Base-by-base conservation (phyloP, 176 grass and related monocot genomes). In the Aegilops speltoides region DNA sequence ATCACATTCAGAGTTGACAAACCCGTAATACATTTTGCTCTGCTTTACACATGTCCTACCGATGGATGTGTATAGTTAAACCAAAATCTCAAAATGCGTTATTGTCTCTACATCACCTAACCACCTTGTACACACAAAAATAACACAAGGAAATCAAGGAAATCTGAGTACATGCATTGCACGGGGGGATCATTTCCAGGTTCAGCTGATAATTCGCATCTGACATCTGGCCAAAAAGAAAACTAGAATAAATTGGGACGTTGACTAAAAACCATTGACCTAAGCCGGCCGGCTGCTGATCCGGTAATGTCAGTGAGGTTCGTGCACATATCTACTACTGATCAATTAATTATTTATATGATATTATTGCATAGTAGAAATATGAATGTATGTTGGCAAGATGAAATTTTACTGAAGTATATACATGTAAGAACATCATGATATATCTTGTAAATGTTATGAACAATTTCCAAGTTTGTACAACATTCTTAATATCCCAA, bases 81-180 rank as follows among this genome's bases (percentile, higher is more conserved):
- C 23, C 40, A 75, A 48, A 5, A 74, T 26, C 0, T n/a, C 37
- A 15, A 50, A 54, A 17, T 43, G 22, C 14, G 14, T 17, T 48
- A 24, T 48, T 28, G 72, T 75, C 41, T 10, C 40, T 16, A 25
- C 72, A 48, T 75, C 23, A 75, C 7, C 72, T 23, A 75, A 48
- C 72, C 43, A 29, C 41, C 72, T 19, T 48, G 72, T 13, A 29
- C 43, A 4, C 10, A 48, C 50, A 36, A 68, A 67, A 70, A 38
- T 22, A 69, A 17, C 17, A 10, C 17, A 69, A 36, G 66, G 36
- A 70, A 68, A 68, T 71, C 68, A 40, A 23, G 22, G 68, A 40
- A 24, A 73, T 73, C 69, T 70, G 67, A 43, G 37, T 73, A 73
- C 22, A 73, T 73, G 69, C 69, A 15, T 43, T 73, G 69, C 37